These are phyloP conservation scores for Hypoxylon sp. DNA, from an alignment of 2,329 filamentous ascomycete genomes.

Conservation along the genomic window DNA sequence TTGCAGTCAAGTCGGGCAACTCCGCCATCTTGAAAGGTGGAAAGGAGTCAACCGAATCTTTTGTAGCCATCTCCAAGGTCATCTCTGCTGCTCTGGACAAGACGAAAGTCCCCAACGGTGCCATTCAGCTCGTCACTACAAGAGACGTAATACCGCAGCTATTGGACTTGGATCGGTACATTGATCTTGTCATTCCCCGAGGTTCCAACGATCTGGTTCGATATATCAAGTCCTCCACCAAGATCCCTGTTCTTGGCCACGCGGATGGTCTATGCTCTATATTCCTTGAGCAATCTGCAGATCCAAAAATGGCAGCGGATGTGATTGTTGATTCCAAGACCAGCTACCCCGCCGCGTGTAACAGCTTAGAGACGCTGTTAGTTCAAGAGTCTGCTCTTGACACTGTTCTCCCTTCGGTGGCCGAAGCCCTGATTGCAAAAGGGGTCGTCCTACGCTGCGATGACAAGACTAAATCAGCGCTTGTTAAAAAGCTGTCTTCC, in stretches of 20 bases:
- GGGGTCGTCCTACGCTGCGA: constrained; percentile 91
- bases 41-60: constrained; percentile 96
- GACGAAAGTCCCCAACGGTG: constrained; percentile 84
- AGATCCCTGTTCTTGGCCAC: constrained; percentile 95
- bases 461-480: constrained; percentile 72
- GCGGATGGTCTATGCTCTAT: constrained; percentile 93
- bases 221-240: constrained; percentile 90
- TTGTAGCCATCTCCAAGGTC: constrained; percentile 87
- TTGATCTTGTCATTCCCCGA: constrained; percentile 95
- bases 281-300: constrained; percentile 86
- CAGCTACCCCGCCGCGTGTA: constrained; percentile 95
- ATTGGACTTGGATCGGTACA: constrained; percentile 86
- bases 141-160: constrained; percentile 91
- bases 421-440: constrained; percentile 79
- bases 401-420: constrained; percentile 79
- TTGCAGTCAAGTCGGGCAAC: constrained; percentile 98
- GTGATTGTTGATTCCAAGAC: constrained; percentile 94
- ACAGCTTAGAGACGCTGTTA: constrained; percentile 91
- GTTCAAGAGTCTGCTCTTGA: constrained; percentile 80
- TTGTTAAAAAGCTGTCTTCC: constrained; percentile 65
- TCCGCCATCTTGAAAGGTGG: constrained; percentile 97
- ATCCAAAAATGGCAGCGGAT: constrained; percentile 77
- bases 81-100: constrained; percentile 82
- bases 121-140: constrained; percentile 94
- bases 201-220: constrained; percentile 92